phyloP scores from a whole-genome alignment of 345 rosid species.

The Rhodamnia argentea region DNA sequence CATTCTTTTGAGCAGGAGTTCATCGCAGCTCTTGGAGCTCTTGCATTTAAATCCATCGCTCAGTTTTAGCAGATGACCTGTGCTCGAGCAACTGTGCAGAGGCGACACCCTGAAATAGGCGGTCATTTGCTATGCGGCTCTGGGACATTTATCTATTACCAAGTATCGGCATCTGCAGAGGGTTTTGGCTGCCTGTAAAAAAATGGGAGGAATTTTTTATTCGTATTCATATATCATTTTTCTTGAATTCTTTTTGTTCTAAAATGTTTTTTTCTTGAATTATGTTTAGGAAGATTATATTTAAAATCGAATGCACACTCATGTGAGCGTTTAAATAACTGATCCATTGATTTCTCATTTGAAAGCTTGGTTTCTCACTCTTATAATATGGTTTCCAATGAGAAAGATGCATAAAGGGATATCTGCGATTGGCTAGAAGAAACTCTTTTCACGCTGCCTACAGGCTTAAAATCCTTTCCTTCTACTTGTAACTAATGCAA shows the following conservation, averaged over 20 bases:
- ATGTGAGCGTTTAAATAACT: neutral
- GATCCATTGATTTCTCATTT: neutral
- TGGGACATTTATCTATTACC: neutral
- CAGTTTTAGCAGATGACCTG: neutral
- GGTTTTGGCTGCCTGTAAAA: neutral
- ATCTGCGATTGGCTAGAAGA: neutral
- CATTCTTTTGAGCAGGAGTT: neutral
- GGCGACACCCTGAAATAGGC: neutral
- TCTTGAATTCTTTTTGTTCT: neutral
- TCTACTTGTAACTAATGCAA: neutral
- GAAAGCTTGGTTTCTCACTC: neutral
- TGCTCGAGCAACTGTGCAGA: neutral
- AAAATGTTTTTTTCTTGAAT: neutral
- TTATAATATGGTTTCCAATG: neutral
- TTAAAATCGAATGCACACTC: neutral
- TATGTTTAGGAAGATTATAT: neutral
- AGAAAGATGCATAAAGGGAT: neutral
- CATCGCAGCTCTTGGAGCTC: neutral
- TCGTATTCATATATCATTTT: neutral
- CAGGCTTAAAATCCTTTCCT: neutral
- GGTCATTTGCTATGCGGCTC: neutral
- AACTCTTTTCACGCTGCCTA: neutral
- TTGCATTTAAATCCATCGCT: neutral
- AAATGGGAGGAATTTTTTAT: fast-evolving
- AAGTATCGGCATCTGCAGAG: neutral